Evolutionary conservation across 23 red algal species (phyloP), one percentile per base, ranked within the genome.

Genomic region (Chondrus crispus): DNA sequence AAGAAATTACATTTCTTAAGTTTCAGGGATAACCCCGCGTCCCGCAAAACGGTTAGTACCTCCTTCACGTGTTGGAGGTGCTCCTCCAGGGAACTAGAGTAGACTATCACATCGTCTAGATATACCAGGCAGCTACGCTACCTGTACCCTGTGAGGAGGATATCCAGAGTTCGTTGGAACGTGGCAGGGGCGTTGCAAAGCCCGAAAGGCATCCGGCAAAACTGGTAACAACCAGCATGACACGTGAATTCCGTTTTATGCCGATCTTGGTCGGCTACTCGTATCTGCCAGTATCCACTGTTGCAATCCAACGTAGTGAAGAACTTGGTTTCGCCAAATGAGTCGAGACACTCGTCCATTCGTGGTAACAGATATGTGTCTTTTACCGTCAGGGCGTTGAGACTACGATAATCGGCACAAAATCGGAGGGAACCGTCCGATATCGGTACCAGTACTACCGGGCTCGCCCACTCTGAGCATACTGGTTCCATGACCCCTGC

Each of bases 51-150:
- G 13, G 14, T 1, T 1, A 85, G 38, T 16, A 68, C 48, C 2
- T 68, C 22, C 4, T 22, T 13, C 18, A 85, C 20, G 37, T 85
- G 81, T 4, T 20, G 2, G 1, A 85, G 41, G 32, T 84, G 80
- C 41, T 63, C 80, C 19, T 84, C 49, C 28, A 62, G 10, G 54
- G 50, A 58, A n/a, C 51, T 38, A 51, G 44, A 55, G 26, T 60
- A 84, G 16, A 84, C 32, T 29, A 84, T 84, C 9, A 83, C 57
- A 28, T 83, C 78, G 47, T 83, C 51, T 47, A 83, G 57, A 35
- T 83, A 83, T 38, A 83, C 45, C 39, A 83, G 47, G 22, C 39
- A 45, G 33, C n/a, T 49, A 13, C 38, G 24, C 39, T 35, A 83
- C 11, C 47, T 45, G 33, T 52, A 35, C 37, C 45, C 20, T n/a